Base-by-base conservation (phyloP, 306 rosid species). In the Corylus avellana region DNA sequence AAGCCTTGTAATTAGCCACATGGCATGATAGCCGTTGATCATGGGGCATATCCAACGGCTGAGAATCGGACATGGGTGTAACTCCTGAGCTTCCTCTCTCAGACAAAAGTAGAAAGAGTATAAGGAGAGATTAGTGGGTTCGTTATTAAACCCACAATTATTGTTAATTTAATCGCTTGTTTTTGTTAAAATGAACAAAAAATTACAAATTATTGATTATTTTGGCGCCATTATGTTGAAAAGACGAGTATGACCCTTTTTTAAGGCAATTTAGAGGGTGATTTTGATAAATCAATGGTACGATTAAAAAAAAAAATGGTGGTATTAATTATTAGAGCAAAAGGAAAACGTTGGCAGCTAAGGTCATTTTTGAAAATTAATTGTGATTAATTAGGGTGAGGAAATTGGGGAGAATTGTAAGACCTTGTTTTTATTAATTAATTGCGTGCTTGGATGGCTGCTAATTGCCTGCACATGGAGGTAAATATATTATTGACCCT, bases 71-170 rank as follows among this genome's bases (percentile, higher is more conserved):
- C 37, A 46, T 74, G 49, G 12, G 10, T 80, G 93, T 86, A 91
- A 94, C 97, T 86, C 92, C 85, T 87, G 76, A 83, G 78, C 85
- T 92, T 89, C 98, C 80, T 64, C 81, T 76, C 72, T 71, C 49
- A 59, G 47, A 76, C 80, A 79, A 86, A 84, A 79, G 85, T 80
- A 51, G 84, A 64, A 56, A 66, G 62, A 49, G 71, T 67, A 81
- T 62, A 81, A 70, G 78, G 91, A 89, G 94, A 80, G 85, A 92
- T 94, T 86, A 84, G 82, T 82, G 96, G 85, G 50, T 77, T 83
- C 73, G 83, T 61, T 72, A 84, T 88, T 72, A 55, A 87, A 18
- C 62, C 13, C 11, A 42, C 64, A 74, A 76, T 82, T 76, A 62
- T 73, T 84, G 49, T 25, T 49, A 47, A 69, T 16, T 53, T 2